Conservation (phyloP, 2,329 filamentous ascomycete species). For the Sclerotinia borealis region DNA sequence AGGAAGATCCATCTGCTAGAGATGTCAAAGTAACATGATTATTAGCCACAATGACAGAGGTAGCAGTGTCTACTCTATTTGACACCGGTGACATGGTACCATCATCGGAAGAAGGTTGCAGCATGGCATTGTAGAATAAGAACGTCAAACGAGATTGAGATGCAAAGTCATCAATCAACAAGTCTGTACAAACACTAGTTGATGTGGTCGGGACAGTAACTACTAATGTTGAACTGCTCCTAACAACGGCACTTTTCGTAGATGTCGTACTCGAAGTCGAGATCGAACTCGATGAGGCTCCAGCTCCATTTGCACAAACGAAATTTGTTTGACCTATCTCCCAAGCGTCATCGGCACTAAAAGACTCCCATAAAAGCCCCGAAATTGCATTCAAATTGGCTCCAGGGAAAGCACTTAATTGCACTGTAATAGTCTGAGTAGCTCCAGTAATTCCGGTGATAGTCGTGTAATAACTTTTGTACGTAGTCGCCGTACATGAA, state of each 20-base stretch:
- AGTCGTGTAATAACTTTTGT: slow-evolving; percentile 39
- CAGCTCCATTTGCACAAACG: slow-evolving; percentile 34
- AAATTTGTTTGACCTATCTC: slow-evolving; percentile 44
- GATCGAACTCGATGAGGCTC: not conserved
- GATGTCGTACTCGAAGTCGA: not conserved
- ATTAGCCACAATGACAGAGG: slow-evolving; percentile 46
- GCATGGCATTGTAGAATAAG: slow-evolving; percentile 53
- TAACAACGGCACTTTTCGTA: not conserved
- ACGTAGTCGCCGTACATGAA: slow-evolving; percentile 38
- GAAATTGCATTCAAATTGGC: slow-evolving; percentile 45
- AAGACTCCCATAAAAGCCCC: slow-evolving; percentile 39
- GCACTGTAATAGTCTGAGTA: slow-evolving; percentile 45
- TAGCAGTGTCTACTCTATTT: slow-evolving; percentile 23
- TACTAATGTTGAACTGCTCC: not conserved
- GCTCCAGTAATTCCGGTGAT: slow-evolving; percentile 44
- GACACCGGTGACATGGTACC: slow-evolving; percentile 40
- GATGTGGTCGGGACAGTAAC: not conserved
- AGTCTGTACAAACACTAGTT: slow-evolving; percentile 34
- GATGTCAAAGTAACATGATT: slow-evolving; percentile 49
- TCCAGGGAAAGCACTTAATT: slow-evolving; percentile 42
- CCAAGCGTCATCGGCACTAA: slow-evolving; percentile 38
- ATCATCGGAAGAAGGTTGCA: slow-evolving; percentile 50
- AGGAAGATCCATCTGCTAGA: slow-evolving; percentile 39
- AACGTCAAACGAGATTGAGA: slow-evolving; percentile 58
- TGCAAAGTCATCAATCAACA: slow-evolving; percentile 53